Percentiles rank a stretch among this genome's conserved stretches.
Evolutionary conservation across 768 basidiomycete genomes (phyloP).

Genomic region (Suillus paluster): DNA sequence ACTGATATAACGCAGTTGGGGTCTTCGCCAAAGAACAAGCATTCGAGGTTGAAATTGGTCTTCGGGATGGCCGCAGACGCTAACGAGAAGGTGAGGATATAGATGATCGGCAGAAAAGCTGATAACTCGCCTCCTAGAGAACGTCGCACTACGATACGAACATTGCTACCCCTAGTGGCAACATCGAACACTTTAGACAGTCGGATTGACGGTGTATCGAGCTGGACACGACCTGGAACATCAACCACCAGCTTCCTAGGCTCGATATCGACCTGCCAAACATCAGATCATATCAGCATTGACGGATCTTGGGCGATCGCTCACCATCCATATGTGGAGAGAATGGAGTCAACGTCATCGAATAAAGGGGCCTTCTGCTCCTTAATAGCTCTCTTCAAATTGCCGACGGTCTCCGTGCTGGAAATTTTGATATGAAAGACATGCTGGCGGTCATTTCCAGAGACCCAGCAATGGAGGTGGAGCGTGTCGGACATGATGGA

Average conservation of each 20-base stretch:
- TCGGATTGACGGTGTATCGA: neutral
- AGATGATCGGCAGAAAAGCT: no score
- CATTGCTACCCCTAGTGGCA: no score
- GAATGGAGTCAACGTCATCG: neutral
- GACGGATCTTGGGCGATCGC: neutral
- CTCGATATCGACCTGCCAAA: neutral
- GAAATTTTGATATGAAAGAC: slow-evolving; percentile 13
- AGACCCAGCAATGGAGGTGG: slow-evolving; percentile 11
- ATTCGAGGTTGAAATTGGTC: no score
- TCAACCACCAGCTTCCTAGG: neutral
- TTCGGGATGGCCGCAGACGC: no score
- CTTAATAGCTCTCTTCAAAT: slow-evolving; percentile 9
- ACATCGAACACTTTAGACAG: no score
- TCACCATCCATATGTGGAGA: slow-evolving; percentile 9
- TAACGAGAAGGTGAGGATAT: no score
- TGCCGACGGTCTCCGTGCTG: neutral
- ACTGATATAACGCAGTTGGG: no score
- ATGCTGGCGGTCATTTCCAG: neutral
- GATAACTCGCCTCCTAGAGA: no score
- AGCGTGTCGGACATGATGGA: neutral
- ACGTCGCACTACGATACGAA: no score
- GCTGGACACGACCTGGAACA: neutral
- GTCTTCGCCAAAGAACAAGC: no score
- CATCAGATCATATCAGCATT: no score
- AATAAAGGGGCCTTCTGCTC: neutral